Conservation (phyloP, 2,329 filamentous ascomycete species). For the Chaetomiaceae sp. region DNA sequence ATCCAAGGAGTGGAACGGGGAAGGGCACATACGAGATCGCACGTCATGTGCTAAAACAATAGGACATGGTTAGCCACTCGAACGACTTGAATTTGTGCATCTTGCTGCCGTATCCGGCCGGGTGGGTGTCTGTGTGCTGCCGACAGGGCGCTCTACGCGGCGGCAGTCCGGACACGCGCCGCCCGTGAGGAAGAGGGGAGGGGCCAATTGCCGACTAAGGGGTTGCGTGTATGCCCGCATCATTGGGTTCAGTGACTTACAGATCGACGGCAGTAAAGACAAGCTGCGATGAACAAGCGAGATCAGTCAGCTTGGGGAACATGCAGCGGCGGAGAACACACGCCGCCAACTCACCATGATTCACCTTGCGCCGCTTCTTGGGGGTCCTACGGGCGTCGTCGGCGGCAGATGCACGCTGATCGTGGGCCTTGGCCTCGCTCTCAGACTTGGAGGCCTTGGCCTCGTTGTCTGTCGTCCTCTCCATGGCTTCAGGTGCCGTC, state of each 20-base stretch:
- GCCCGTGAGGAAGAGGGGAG: background rate
- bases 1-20: constrained; percentile 21
- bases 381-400: constrained; percentile 52
- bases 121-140: constrained; percentile 15
- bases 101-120: constrained; percentile 20
- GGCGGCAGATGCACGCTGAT: constrained; percentile 29
- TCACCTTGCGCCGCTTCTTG: constrained; percentile 84
- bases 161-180: constrained; percentile 11
- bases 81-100: constrained; percentile 22
- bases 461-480: constrained; percentile 35
- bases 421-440: constrained; percentile 36
- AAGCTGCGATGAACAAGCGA: constrained; percentile 58
- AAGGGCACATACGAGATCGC: constrained; percentile 70
- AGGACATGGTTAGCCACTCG: constrained; percentile 44
- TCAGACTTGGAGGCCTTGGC: constrained; percentile 39
- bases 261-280: constrained; percentile 85
- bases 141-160: constrained; percentile 14
- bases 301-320: constrained; percentile 25
- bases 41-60: constrained; percentile 76
- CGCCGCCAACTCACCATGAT: constrained; percentile 63
- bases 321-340: constrained; percentile 25
- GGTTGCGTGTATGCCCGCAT: constrained; percentile 14
- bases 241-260: constrained; percentile 54
- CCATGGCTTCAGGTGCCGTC: constrained; percentile 35
- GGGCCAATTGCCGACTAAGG: constrained; percentile 24